Percentiles rank a stretch among this genome's conserved stretches.
Conservation (phyloP, 169 alveolate species). For the Perkinsus marinus region DNA sequence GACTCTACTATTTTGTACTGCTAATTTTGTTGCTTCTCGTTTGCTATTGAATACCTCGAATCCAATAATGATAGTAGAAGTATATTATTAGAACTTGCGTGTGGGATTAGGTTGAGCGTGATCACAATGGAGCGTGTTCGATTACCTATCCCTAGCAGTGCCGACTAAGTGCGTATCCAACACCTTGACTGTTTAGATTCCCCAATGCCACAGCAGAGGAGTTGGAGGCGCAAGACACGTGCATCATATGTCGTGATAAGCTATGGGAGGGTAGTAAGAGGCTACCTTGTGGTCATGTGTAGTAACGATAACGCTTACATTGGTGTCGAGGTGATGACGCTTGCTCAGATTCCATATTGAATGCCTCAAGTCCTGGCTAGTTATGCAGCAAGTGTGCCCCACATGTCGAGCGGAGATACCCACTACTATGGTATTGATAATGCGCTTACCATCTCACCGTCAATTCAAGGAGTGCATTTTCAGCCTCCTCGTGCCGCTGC, state of each 20-base stretch:
- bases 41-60: no score
- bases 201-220: conserved; percentile 60
- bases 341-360: conserved; percentile 14
- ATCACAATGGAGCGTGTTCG: no score
- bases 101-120: no score
- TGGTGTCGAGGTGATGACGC: neutral
- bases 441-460: no score
- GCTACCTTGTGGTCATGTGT: conserved; percentile 65
- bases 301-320: neutral
- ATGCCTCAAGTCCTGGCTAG: conserved; percentile 21
- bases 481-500: neutral
- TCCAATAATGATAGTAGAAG: no score
- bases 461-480: neutral
- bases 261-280: conserved; percentile 50
- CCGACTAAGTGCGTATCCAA: no score
- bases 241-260: conserved; percentile 68
- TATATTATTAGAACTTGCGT: no score
- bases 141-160: no score
- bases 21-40: no score
- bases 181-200: conserved; percentile 34
- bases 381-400: conserved; percentile 19
- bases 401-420: conserved; percentile 18
- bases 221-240: conserved; percentile 51
- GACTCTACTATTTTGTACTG: no score
- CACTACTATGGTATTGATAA: neutral